phyloP scores from a whole-genome alignment of 2,329 filamentous ascomycete genomes.

The Cercospora zeina region DNA sequence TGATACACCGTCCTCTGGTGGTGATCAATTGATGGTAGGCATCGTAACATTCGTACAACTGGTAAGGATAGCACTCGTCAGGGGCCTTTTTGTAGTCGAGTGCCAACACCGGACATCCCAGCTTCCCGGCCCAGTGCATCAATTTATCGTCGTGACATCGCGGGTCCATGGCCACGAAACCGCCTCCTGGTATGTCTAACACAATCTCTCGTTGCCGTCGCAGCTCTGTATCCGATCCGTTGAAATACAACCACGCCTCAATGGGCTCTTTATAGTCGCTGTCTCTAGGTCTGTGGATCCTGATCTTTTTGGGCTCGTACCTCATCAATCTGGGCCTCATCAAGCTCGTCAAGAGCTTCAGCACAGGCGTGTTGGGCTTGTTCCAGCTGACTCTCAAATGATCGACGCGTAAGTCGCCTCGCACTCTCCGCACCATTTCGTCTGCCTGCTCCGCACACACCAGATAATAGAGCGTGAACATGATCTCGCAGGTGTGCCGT shows the following conservation, averaged over 20 bases:
- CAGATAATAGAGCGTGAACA: constrained; percentile 88
- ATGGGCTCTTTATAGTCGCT: constrained; percentile 84
- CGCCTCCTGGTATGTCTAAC: constrained; percentile 87
- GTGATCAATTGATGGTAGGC: constrained; percentile 74
- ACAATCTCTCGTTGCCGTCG: constrained; percentile 75
- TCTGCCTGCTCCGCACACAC: constrained; percentile 91
- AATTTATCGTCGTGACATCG: constrained; percentile 91
- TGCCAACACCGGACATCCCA: constrained; percentile 83
- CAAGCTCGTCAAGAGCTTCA: constrained; percentile 69
- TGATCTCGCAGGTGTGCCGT: constrained; percentile 75
- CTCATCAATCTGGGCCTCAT: constrained; percentile 76
- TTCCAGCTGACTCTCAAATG: constrained; percentile 94
- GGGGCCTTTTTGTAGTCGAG: constrained; percentile 88
- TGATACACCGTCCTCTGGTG: constrained; percentile 72
- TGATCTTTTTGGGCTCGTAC: constrained; percentile 77
- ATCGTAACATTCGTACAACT: constrained; percentile 83
- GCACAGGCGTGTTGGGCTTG: constrained; percentile 85
- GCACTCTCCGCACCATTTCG: constrained; percentile 90
- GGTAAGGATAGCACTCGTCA: constrained; percentile 81
- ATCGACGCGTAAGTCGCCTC: constrained; percentile 82
- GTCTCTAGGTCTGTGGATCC: constrained; percentile 75
- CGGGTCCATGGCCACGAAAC: constrained; percentile 97
- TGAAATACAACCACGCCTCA: constrained; percentile 88
- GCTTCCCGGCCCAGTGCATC: constrained; percentile 85
- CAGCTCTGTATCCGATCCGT: constrained; percentile 77